Evolutionary conservation across 495 filamentous ascomycete genomes (phyloP).

Genomic region (Copromyces sp.): DNA sequence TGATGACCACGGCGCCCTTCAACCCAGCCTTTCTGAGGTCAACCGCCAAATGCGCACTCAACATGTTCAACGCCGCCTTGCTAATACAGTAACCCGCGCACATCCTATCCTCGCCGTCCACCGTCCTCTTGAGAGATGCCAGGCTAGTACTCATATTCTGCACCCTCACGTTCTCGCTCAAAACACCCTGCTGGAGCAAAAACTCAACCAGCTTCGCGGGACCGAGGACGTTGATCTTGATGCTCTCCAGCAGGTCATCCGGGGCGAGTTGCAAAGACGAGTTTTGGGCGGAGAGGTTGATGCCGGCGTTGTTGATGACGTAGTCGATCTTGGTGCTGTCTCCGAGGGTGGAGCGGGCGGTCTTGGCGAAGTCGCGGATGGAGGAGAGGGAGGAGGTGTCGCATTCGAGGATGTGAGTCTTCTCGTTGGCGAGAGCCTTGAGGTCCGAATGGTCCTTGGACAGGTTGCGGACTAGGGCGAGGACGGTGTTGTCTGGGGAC

Average conservation of each 20-base stretch:
- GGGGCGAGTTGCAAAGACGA: conserved; percentile 26
- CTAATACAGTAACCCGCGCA: conserved; percentile 28
- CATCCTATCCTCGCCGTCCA: conserved; percentile 7
- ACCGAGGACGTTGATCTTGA: conserved; percentile 32
- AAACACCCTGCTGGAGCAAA: conserved; percentile 14
- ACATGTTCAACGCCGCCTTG: conserved; percentile 35
- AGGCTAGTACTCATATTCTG: conserved; percentile 32
- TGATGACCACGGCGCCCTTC: conserved; percentile 36
- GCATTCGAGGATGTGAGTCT: conserved; percentile 33
- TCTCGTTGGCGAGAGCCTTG: conserved; percentile 8
- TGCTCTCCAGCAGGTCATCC: conserved; percentile 18
- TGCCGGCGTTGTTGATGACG: conserved; percentile 34
- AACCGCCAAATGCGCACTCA: conserved; percentile 30
- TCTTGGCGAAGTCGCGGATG: conserved; percentile 23
- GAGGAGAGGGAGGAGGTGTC: conserved; percentile 26
- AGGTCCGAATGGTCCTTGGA: conserved; percentile 24
- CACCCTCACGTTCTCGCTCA: conserved; percentile 19
- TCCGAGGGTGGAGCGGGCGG: conserved; percentile 12
- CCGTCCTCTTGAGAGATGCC: conserved; percentile 15
- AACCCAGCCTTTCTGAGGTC: conserved; percentile 19
- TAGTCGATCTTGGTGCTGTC: conserved; percentile 28
- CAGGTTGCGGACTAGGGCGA: conserved; percentile 37
- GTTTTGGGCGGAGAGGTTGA: conserved; percentile 26
- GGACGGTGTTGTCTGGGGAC: conserved; percentile 35
- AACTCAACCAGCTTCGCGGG: conserved; percentile 28